These are phyloP conservation scores for Brasenia schreberi DNA, from an alignment of 164 flowering plant genomes.

Conservation along the genomic window DNA sequence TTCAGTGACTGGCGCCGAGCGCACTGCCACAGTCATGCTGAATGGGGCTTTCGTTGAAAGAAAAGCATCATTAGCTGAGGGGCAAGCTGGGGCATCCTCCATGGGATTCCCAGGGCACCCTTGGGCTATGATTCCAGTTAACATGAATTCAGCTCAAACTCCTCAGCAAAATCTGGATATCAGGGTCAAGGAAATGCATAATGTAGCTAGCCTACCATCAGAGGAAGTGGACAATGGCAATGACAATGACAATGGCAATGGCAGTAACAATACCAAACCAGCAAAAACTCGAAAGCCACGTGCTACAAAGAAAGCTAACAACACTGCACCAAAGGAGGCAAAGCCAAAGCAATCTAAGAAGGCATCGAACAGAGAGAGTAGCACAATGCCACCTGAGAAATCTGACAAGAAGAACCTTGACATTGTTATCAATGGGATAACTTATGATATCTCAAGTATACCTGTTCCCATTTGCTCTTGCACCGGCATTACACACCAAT, in stretches of 20 bases:
- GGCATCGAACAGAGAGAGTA: background rate
- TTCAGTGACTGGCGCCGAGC: background rate
- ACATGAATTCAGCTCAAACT: background rate
- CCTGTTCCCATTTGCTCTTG: slow-evolving; percentile 40
- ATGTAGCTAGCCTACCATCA: background rate
- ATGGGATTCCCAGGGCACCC: background rate
- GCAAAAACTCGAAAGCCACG: background rate
- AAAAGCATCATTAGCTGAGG: background rate
- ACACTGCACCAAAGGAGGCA: slow-evolving; percentile 4
- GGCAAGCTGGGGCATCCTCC: background rate
- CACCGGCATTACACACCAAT: slow-evolving; percentile 28
- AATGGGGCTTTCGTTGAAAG: background rate
- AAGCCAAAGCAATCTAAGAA: background rate
- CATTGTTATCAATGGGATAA: background rate
- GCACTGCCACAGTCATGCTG: background rate
- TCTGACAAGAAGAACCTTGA: background rate
- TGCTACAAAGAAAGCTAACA: slow-evolving; percentile 3
- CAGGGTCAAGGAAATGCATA: background rate
- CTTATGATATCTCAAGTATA: slow-evolving; percentile 1
- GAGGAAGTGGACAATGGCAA: background rate
- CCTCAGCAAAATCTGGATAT: background rate
- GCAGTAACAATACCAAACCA: background rate
- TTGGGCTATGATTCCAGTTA: background rate
- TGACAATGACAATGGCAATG: too few species aligned
- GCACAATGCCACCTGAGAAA: background rate